A percentile compares a stretch with the other conserved stretches of the same genome.
phyloP scores from a whole-genome alignment of 306 rosid species.

The Medicago lupulina region DNA sequence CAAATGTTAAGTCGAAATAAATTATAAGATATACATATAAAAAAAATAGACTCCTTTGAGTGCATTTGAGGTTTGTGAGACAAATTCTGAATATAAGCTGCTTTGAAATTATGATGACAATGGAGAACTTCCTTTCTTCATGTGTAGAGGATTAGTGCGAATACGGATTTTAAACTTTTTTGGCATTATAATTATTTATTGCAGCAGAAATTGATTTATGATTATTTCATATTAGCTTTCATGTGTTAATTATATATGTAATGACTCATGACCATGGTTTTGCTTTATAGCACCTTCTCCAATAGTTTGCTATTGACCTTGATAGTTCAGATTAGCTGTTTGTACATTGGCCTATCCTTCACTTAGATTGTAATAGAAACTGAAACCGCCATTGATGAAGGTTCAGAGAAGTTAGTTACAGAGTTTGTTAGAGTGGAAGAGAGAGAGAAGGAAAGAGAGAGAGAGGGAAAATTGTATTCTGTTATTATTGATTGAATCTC shows the following conservation, averaged over 20 bases:
- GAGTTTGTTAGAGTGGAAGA: too few relatives aligned
- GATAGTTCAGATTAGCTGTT: background rate
- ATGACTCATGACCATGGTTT: background rate
- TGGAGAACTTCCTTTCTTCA: background rate
- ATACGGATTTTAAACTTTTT: background rate
- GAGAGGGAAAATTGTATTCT: too few relatives aligned
- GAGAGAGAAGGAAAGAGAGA: too few relatives aligned
- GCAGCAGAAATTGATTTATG: background rate
- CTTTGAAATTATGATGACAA: background rate
- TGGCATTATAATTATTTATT: background rate
- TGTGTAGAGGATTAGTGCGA: background rate
- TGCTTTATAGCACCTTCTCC: conserved; percentile 13
- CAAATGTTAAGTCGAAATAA: background rate
- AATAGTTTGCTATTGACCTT: background rate
- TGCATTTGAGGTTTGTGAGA: conserved; percentile 1
- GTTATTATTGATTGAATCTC: too few relatives aligned
- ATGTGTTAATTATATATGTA: background rate
- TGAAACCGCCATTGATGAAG: too few relatives aligned
- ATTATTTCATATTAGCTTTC: conserved; percentile 3
- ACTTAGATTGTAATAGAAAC: too few relatives aligned
- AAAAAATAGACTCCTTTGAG: background rate
- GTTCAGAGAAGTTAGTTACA: too few relatives aligned
- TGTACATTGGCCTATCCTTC: background rate
- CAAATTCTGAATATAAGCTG: background rate
- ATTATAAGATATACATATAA: background rate